A percentile compares a stretch with the other conserved stretches of the same genome.
Conservation (phyloP, 139 green algal species). For the Trebouxia sp. region DNA sequence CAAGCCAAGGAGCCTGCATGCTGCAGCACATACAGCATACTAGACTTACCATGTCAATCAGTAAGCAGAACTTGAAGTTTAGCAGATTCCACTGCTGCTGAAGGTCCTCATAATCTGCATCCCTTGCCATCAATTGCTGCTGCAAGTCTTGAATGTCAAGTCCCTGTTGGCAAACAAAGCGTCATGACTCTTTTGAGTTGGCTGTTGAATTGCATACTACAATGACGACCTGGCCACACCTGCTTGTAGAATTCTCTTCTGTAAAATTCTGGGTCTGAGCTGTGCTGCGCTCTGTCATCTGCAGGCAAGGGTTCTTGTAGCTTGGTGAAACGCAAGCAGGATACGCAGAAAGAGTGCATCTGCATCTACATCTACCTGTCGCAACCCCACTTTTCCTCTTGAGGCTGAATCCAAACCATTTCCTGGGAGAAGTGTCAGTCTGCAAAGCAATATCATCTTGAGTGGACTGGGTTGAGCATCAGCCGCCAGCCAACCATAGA, state of each 20-base stretch:
- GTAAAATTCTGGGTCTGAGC: constrained; percentile 17
- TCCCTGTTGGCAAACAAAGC: not conserved
- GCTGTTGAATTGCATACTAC: not conserved
- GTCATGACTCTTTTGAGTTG: not conserved
- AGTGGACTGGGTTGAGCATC: no score
- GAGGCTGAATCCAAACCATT: constrained; percentile 11
- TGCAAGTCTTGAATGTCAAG: constrained; percentile 24
- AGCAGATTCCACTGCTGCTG: constrained; percentile 27
- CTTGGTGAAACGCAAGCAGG: no score
- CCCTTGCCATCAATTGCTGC: not conserved
- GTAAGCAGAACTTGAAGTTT: constrained; percentile 27
- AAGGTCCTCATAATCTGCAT: not conserved
- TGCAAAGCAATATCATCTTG: not conserved
- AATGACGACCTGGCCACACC: not conserved
- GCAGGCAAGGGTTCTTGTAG: no score
- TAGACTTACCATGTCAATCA: constrained; percentile 20
- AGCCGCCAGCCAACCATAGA: no score
- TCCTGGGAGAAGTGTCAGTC: not conserved
- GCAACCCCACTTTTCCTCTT: not conserved
- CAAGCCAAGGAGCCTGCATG: not conserved
- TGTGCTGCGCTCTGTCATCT: not conserved
- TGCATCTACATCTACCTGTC: not conserved
- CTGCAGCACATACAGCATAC: not conserved
- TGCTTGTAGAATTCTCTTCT: constrained; percentile 21
- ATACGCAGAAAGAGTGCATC: not conserved